Evolutionary conservation across 2,329 filamentous ascomycete species (phyloP).

Genomic region (Scytalidium sp.): DNA sequence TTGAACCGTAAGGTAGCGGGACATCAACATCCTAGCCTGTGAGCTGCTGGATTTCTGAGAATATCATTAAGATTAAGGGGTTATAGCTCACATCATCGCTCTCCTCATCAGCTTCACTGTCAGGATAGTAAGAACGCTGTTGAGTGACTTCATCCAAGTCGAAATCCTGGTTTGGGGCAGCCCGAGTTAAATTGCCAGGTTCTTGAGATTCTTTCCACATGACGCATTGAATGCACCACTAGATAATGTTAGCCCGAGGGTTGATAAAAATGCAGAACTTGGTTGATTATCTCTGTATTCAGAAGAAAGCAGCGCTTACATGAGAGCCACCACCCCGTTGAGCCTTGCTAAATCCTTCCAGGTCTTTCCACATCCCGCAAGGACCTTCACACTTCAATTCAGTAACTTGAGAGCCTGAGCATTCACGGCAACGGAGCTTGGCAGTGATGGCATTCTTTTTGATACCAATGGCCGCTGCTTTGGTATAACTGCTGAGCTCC

Average conservation of each 20-base stretch:
- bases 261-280: not conserved
- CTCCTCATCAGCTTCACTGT: constrained; percentile 1
- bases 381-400: constrained; percentile 44
- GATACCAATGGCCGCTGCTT: constrained; percentile 10
- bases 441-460: constrained; percentile 17
- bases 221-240: constrained; percentile 37
- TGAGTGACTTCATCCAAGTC: constrained; percentile 16
- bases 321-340: constrained; percentile 40
- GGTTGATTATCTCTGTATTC: no score
- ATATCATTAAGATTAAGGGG: no score
- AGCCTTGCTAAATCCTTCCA: constrained; percentile 46
- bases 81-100: not conserved
- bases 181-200: constrained; percentile 9
- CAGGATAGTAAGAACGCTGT: not conserved
- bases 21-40: not conserved
- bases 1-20: not conserved
- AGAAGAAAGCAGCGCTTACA: constrained; percentile 19
- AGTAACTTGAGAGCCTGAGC: constrained; percentile 36
- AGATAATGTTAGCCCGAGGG: not conserved
- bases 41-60: no score
- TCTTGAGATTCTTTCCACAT: constrained; percentile 17
- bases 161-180: constrained; percentile 15
- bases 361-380: constrained; percentile 42
- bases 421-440: constrained; percentile 37
- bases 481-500: constrained; percentile 35